A percentile compares a stretch with the other conserved stretches of the same genome.
These are phyloP conservation scores for Stachybotrys chartarum DNA, from an alignment of 2,329 filamentous ascomycete species.

Conservation along the genomic window DNA sequence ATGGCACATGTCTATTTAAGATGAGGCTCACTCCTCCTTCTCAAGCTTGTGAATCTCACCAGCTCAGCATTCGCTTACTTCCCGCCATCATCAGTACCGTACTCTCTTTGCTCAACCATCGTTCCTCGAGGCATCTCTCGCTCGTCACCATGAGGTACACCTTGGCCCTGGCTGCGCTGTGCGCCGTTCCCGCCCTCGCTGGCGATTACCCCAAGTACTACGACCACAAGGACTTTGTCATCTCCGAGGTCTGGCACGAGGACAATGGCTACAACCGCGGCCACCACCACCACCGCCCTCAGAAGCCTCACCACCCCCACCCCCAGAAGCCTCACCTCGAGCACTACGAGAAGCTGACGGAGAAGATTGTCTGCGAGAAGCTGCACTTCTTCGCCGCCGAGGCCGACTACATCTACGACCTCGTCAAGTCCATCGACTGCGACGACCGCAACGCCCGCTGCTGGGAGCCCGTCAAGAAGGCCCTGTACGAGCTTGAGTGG, in stretches of 20 bases:
- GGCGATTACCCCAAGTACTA: not conserved
- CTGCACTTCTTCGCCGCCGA: constrained; percentile 14
- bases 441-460: constrained; percentile 11
- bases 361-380: constrained; percentile 13
- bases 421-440: constrained; percentile 10
- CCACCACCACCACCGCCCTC: constrained; percentile 2
- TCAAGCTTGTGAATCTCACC: not conserved
- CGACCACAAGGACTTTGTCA: constrained; percentile 4
- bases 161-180: constrained; percentile 12
- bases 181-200: constrained; percentile 9
- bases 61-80: not conserved
- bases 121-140: not conserved
- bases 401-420: constrained; percentile 13
- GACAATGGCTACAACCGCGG: not conserved
- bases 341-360: constrained; percentile 9
- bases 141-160: constrained; percentile 13
- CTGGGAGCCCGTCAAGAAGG: constrained; percentile 15
- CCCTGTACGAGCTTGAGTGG: constrained; percentile 18
- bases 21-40: not conserved
- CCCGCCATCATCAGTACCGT: not conserved
- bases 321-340: constrained; percentile 1
- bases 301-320: constrained; percentile 2
- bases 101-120: not conserved
- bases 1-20: not conserved
- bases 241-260: constrained; percentile 1